phyloP scores from a whole-genome alignment of 495 filamentous ascomycete species.

The Rhizodiscina lignyota region DNA sequence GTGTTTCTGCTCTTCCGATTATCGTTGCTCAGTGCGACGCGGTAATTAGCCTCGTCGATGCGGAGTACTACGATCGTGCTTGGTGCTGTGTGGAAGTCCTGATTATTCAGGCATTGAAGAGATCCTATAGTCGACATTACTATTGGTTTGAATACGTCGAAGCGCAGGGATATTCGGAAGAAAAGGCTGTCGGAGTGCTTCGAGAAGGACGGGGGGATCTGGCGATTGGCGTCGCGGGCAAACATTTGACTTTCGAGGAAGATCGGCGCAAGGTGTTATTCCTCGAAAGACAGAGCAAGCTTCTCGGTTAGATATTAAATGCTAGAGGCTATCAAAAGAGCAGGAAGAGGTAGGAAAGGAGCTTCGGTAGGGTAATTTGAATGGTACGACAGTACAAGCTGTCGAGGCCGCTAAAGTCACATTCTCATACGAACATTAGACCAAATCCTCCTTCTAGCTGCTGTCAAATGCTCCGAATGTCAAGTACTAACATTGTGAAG shows the following conservation, averaged over 20 bases:
- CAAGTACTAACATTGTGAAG: too few relatives aligned
- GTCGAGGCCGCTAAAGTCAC: too few relatives aligned
- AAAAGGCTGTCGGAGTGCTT: background rate
- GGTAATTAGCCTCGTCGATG: slow-evolving; percentile 8
- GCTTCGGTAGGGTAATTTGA: too few relatives aligned
- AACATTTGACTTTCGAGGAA: slow-evolving; percentile 1
- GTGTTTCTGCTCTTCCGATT: slow-evolving; percentile 4
- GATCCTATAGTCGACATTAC: slow-evolving; percentile 4
- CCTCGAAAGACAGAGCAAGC: slow-evolving; percentile 4
- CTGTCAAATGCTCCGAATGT: too few relatives aligned
- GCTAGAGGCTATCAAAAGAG: too few relatives aligned
- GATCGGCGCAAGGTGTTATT: slow-evolving; percentile 5
- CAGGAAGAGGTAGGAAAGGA: too few relatives aligned
- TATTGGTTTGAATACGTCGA: slow-evolving; percentile 4
- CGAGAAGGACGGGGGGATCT: background rate
- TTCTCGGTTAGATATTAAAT: slow-evolving; percentile 6
- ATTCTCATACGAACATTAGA: too few relatives aligned
- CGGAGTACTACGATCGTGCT: slow-evolving; percentile 2
- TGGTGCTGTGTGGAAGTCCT: slow-evolving; percentile 7
- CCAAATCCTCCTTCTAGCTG: too few relatives aligned
- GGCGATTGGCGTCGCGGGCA: slow-evolving; percentile 3
- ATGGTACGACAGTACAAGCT: too few relatives aligned
- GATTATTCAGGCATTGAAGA: slow-evolving; percentile 4
- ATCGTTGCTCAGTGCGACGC: slow-evolving; percentile 5
- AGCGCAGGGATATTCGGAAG: background rate